These are phyloP conservation scores for Triangularia setosa DNA, from an alignment of 2,329 filamentous ascomycete species.

Conservation along the genomic window DNA sequence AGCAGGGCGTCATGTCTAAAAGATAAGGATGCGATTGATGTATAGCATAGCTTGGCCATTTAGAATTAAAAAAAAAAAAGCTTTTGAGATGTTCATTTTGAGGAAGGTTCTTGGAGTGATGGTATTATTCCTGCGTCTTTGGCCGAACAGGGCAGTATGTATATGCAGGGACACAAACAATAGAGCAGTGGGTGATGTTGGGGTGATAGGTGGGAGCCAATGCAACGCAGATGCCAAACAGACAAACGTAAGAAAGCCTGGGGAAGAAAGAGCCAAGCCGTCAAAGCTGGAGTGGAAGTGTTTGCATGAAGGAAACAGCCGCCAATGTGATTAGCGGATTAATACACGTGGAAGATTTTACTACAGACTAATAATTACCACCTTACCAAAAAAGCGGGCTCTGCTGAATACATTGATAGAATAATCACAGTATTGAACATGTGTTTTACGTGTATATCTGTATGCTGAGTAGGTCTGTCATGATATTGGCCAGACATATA, in stretches of 20 bases:
- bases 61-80: slow-evolving; percentile 3
- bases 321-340: not conserved
- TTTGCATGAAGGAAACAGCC: not conserved
- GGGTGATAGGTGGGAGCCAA: not conserved
- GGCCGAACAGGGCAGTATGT: not conserved
- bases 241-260: slow-evolving; percentile 3
- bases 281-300: not conserved
- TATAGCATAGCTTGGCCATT: slow-evolving; percentile 5
- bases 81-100: slow-evolving; percentile 1
- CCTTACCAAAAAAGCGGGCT: slow-evolving; percentile 13
- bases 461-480: not conserved
- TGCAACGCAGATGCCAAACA: slow-evolving; percentile 9
- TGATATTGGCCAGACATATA: too few species aligned
- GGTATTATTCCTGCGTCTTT: not conserved
- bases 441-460: not conserved
- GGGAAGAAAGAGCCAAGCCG: not conserved
- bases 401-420: not conserved
- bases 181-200: not conserved
- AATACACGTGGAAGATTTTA: slow-evolving; percentile 8
- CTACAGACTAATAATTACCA: slow-evolving; percentile 12
- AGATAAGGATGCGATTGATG: not conserved
- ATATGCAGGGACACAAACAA: not conserved
- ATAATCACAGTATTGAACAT: not conserved
- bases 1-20: slow-evolving; percentile 3
- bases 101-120: not conserved